Evolutionary conservation across 1,284 basidiomycete genomes (phyloP).

Genomic region (Ustilago nuda): DNA sequence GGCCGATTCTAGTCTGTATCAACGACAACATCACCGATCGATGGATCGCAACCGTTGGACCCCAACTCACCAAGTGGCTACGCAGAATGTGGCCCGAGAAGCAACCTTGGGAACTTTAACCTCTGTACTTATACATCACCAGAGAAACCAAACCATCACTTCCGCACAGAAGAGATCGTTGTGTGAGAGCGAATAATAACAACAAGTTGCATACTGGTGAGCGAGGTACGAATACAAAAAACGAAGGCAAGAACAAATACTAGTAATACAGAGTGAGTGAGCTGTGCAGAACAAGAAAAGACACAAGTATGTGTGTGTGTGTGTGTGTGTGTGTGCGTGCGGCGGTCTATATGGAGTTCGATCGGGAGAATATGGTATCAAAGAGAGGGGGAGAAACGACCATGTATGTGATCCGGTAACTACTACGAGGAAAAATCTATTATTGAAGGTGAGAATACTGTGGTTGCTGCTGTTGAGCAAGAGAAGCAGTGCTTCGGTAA

Average conservation of each 20-base stretch:
- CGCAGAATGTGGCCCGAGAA: constrained; percentile 27
- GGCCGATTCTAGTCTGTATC: constrained; percentile 39
- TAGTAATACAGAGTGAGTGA: constrained; percentile 1
- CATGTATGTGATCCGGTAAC: constrained; percentile 5
- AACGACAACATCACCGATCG: constrained; percentile 46
- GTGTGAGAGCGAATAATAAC: background rate
- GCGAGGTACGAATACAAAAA: constrained; percentile 5
- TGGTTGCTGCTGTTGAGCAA: constrained; percentile 27
- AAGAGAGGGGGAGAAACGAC: constrained; percentile 5
- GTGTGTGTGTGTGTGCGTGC: constrained; percentile 1
- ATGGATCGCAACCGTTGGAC: constrained; percentile 26
- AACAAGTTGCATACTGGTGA: background rate
- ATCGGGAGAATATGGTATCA: constrained; percentile 13
- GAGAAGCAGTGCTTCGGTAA: constrained; percentile 27
- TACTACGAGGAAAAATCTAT: background rate
- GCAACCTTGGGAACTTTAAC: constrained; percentile 31
- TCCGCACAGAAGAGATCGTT: no score
- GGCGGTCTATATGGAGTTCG: constrained; percentile 10
- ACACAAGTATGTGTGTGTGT: constrained; percentile 7
- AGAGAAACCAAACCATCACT: no score
- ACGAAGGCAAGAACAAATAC: background rate
- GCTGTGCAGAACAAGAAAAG: background rate
- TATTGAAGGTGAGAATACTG: constrained; percentile 14
- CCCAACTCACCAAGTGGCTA: constrained; percentile 26
- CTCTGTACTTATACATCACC: background rate